Evolutionary conservation across 108 stramenopile genomes (phyloP).

Genomic region (Bacterosira constricta): DNA sequence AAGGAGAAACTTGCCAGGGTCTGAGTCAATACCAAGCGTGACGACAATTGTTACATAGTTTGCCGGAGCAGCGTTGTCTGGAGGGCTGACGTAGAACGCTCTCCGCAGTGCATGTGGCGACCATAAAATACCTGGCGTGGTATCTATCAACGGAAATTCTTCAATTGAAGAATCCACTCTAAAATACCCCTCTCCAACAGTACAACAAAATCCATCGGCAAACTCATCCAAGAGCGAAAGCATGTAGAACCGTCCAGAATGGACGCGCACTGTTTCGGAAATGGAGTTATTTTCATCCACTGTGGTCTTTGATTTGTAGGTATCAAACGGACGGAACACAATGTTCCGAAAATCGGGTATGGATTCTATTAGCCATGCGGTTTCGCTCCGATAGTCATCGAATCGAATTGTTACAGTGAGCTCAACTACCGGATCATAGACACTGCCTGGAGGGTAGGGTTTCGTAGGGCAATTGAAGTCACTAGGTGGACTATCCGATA

Average conservation of each 20-base stretch:
- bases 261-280: conserved; percentile 28
- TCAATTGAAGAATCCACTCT: conserved; percentile 31
- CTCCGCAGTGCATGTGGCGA: conserved; percentile 31
- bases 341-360: conserved; percentile 48
- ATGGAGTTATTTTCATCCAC: conserved; percentile 37
- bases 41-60: conserved; percentile 30
- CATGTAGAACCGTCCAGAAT: conserved; percentile 37
- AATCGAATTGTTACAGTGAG: conserved; percentile 32
- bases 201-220: conserved; percentile 48
- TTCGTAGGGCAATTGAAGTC: conserved; percentile 39
- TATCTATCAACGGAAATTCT: conserved; percentile 9
- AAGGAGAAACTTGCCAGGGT: conserved; percentile 29
- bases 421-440: conserved; percentile 25
- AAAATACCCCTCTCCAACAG: conserved; percentile 37
- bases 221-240: conserved; percentile 44
- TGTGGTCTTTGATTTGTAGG: conserved; percentile 16
- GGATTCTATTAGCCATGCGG: conserved; percentile 47
- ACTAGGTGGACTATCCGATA: conserved; percentile 41
- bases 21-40: conserved; percentile 32
- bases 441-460: conserved; percentile 20
- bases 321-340: conserved; percentile 32
- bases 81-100: conserved; percentile 26
- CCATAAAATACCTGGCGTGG: conserved; percentile 42
- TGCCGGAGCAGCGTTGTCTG: conserved; percentile 8
- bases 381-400: conserved; percentile 34